Percentiles rank a stretch among this genome's conserved stretches.
phyloP scores from a whole-genome alignment of 2,329 filamentous ascomycete genomes.

The Penicillium capsulatum region DNA sequence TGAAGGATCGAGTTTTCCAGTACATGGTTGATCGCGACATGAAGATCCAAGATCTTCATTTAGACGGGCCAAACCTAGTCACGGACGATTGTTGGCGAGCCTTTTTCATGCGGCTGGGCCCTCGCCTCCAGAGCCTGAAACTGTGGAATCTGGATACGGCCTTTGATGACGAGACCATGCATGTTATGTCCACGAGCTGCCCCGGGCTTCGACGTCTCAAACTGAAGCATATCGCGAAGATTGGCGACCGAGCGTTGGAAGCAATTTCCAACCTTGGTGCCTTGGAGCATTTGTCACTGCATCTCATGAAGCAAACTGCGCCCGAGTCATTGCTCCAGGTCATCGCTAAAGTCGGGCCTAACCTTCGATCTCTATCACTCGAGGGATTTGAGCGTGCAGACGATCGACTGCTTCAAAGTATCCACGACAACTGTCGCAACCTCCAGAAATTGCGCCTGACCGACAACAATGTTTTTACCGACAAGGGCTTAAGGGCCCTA shows the following conservation, averaged over 20 bases:
- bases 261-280: slow-evolving; percentile 59
- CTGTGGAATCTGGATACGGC: slow-evolving; percentile 81
- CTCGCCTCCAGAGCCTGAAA: slow-evolving; percentile 63
- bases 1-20: slow-evolving; percentile 79
- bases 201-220: slow-evolving; percentile 71
- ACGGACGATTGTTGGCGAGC: slow-evolving; percentile 70
- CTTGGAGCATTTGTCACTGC: slow-evolving; percentile 72
- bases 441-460: slow-evolving; percentile 77
- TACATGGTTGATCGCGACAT: slow-evolving; percentile 72
- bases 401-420: slow-evolving; percentile 64
- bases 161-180: slow-evolving; percentile 67
- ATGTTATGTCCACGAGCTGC: slow-evolving; percentile 60
- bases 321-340: slow-evolving; percentile 58
- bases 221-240: slow-evolving; percentile 71
- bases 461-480: slow-evolving; percentile 70
- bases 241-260: slow-evolving; percentile 62
- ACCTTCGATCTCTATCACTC: slow-evolving; percentile 73
- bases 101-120: slow-evolving; percentile 63
- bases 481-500: slow-evolving; percentile 66
- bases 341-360: slow-evolving; percentile 58
- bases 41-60: slow-evolving; percentile 66
- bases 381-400: slow-evolving; percentile 63
- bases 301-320: slow-evolving; percentile 56
- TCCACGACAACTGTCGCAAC: slow-evolving; percentile 64
- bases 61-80: slow-evolving; percentile 81